Base-by-base conservation (phyloP, 768 basidiomycete species). In the Sarcodon sp. region DNA sequence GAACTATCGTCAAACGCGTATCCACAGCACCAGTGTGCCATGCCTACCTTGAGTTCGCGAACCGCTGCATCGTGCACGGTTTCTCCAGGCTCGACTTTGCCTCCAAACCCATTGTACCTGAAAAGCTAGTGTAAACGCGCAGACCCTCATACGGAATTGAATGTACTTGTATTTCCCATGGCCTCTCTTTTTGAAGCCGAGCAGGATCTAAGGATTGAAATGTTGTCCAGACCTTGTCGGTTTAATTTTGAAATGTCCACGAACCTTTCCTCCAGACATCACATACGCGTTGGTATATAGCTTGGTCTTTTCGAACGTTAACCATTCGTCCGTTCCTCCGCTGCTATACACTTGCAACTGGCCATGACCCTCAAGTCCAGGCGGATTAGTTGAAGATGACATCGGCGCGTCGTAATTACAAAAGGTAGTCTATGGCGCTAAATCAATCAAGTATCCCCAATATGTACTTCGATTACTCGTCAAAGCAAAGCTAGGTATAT, bases 21-120 rank as follows among this genome's bases (percentile, higher is more conserved):
- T 35, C n/a, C 38, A 13, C 21, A 33, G 36, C 33, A 16, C 32
- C 37, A 32, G 18, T 13, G 7, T 11, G 13, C 11, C 31, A 15
- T 9, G 39, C 21, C 44, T 33, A 80, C 83, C 68, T 79, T 56
- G 32, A 83, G 69, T 58, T 82, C 90, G n/a, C 90, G 79, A n/a
- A 62, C 55, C 3, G 90, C 90, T 8, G 87, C 89, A 57, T 84
- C 64, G 0, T 66, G 54, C 13, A 78, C 64, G 0, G 80, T 79
- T 62, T 94, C 90, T 4, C 74, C 76, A 3, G 70, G 63, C 49
- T 92, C 87, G 7, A 87, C 79, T 62, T 94, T 94, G 8, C 90
- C 90, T 13, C 87, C 88, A 54, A 91, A 93, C 3, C 90, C 90
- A 52, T 92, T 92, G 57, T 76, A 90, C 56, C 89, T 90, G 12